Conservation (phyloP, 129 eudicot species). For the Ambrosia trifida region DNA sequence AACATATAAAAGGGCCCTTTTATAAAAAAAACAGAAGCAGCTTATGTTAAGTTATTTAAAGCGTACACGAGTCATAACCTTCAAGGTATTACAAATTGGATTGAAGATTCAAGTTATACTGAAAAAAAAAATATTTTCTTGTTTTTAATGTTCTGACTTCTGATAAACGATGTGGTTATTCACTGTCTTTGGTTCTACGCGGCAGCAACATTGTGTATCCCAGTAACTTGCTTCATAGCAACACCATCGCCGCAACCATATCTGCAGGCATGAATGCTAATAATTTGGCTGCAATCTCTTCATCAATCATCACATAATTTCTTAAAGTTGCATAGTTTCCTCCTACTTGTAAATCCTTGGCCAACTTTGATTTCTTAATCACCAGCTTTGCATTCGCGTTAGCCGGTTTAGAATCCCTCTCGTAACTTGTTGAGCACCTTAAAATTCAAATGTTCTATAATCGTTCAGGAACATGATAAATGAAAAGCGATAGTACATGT, state of each 20-base stretch:
- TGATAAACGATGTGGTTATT: background rate
- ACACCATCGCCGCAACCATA: constrained; percentile 16
- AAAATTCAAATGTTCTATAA: too few species aligned
- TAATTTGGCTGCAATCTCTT: constrained; percentile 21
- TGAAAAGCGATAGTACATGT: too few species aligned
- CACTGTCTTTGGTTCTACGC: background rate
- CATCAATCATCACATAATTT: constrained; percentile 9
- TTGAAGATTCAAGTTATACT: constrained; percentile 9
- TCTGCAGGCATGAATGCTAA: constrained; percentile 26
- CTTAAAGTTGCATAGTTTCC: too few species aligned
- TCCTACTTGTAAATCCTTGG: too few species aligned
- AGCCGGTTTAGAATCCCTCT: too few species aligned
- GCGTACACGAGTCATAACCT: background rate
- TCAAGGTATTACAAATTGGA: background rate
- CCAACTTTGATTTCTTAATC: too few species aligned
- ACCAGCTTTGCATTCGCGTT: too few species aligned
- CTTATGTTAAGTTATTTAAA: constrained; percentile 10
- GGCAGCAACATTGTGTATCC: constrained; percentile 33
- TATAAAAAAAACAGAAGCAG: background rate
- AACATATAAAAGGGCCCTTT: constrained; percentile 7
- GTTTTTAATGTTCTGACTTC: background rate
- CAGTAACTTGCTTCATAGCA: constrained; percentile 34
- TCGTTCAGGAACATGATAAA: too few species aligned
- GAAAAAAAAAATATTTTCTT: constrained; percentile 7
- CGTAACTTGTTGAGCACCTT: too few species aligned